These are phyloP conservation scores for Kentomonas sorsogonicus DNA, from an alignment of 208 protist species.

Conservation along the genomic window DNA sequence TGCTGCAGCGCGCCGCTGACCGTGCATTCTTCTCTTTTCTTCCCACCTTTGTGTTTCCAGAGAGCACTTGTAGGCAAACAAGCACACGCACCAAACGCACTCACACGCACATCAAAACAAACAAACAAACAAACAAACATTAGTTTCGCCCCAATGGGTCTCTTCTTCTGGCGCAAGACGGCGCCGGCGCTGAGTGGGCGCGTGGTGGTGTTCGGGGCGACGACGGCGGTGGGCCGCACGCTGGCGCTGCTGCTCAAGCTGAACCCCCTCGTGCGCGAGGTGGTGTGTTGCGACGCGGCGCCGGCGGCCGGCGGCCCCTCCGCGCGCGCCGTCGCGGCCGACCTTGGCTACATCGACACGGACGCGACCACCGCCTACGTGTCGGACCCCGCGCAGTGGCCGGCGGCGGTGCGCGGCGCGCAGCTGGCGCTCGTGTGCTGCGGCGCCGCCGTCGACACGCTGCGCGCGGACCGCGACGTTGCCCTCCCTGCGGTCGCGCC, in stretches of 20 bases:
- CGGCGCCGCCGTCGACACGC: slow-evolving; percentile 84
- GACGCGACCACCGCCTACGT: slow-evolving; percentile 28
- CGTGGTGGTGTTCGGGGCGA: slow-evolving; percentile 90
- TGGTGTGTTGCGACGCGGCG: slow-evolving; percentile 80
- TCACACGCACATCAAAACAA: not conserved
- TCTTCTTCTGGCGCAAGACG: slow-evolving; percentile 30
- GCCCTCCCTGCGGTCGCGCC: slow-evolving; percentile 79
- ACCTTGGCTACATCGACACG: slow-evolving; percentile 82
- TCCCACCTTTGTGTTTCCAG: slow-evolving; percentile 6
- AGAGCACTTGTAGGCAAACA: too few relatives aligned
- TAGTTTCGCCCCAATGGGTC: slow-evolving; percentile 9
- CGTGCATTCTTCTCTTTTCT: slow-evolving; percentile 7
- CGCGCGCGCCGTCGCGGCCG: slow-evolving; percentile 52
- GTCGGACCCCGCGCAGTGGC: slow-evolving; percentile 40
- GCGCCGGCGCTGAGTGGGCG: slow-evolving; percentile 25
- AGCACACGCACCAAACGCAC: too few relatives aligned
- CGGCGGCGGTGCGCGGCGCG: slow-evolving; percentile 51
- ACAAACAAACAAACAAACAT: slow-evolving; percentile 4
- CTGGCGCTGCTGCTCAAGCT: slow-evolving; percentile 91
- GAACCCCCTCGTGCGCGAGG: slow-evolving; percentile 61
- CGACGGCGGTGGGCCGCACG: slow-evolving; percentile 89
- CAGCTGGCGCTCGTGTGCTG: slow-evolving; percentile 88
- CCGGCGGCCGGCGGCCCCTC: slow-evolving; percentile 18
- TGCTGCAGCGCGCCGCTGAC: not conserved
- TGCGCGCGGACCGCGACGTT: slow-evolving; percentile 84